phyloP scores from a whole-genome alignment of 2,329 filamentous ascomycete species.

The Pleurostoma richardsiae region DNA sequence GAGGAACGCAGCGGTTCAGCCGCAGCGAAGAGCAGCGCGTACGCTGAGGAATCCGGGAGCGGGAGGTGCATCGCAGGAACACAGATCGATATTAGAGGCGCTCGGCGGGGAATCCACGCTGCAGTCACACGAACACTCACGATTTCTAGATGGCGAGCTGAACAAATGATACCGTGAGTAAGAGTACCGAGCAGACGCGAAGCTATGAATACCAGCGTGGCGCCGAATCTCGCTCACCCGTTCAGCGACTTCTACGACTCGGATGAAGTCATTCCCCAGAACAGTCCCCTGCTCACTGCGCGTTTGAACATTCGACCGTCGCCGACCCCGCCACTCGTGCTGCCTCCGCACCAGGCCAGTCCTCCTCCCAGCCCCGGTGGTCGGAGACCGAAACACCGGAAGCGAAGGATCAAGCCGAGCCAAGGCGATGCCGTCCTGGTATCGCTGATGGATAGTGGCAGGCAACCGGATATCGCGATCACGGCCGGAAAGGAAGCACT shows the following conservation, averaged over 20 bases:
- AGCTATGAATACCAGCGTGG: slow-evolving; percentile 34
- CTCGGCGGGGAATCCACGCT: too few relatives aligned
- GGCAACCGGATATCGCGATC: slow-evolving; percentile 59
- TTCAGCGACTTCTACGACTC: slow-evolving; percentile 33
- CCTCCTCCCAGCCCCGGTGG: slow-evolving; percentile 28
- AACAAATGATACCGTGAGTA: slow-evolving; percentile 17
- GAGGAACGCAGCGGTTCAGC: too few relatives aligned
- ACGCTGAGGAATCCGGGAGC: too few relatives aligned
- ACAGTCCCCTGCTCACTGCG: slow-evolving; percentile 32
- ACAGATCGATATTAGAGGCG: too few relatives aligned
- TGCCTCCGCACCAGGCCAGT: slow-evolving; percentile 38
- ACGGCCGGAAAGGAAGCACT: slow-evolving; percentile 50
- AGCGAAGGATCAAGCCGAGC: slow-evolving; percentile 46
- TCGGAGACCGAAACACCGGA: slow-evolving; percentile 45
- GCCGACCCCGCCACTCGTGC: slow-evolving; percentile 42
- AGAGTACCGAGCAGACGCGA: slow-evolving; percentile 19
- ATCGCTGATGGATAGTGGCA: slow-evolving; percentile 56
- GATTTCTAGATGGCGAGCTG: slow-evolving; percentile 22
- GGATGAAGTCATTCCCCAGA: slow-evolving; percentile 34
- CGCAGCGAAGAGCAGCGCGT: too few relatives aligned
- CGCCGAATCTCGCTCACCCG: slow-evolving; percentile 24
- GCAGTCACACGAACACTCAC: too few relatives aligned
- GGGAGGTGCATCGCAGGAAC: too few relatives aligned
- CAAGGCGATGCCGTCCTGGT: slow-evolving; percentile 66
- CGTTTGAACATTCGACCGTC: slow-evolving; percentile 41